Evolutionary conservation across 768 basidiomycete species (phyloP), one percentile per base, ranked within the genome.

Genomic region (Naganishia vaughanmartiniae): DNA sequence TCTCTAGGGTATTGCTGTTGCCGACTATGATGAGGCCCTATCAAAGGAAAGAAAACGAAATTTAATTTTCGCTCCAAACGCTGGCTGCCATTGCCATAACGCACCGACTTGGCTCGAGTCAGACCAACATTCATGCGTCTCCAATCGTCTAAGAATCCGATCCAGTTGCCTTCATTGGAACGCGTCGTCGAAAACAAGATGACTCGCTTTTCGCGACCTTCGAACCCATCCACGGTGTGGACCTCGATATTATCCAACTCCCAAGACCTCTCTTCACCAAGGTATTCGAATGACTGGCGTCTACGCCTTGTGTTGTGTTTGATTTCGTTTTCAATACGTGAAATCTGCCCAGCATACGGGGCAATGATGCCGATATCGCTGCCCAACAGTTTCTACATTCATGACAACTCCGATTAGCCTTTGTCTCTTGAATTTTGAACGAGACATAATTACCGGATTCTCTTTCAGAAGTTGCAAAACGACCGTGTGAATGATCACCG

Each of bases 171-270:
- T 2, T 83, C 75, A 76, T 96, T 96, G 79, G 90, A 90, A 65
- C 93, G 85, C 58, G 93, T 92, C 3, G 92, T 93, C 51, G 90
- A 92, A 80, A 96, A 93, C 53, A 96, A 85, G 73, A 96, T 90
- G 51, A 95, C 87, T 34, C 92, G 89, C 82, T 95, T 95, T 83
- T 96, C 92, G 54, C 92, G 86, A 15, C 93, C 93, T 80, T 96
- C 92, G 79, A 94, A 96, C 24, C 93, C 93, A 75, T 96, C 93
- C 17, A 96, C 93, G 0, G 93, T 95, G 83, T 90, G 91, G 76
- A 95, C 86, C 80, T 95, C 93, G 65, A 96, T 85, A 65, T 86
- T 79, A 0, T 82, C 76, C 9, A 92, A 79, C 73, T 93, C 88
- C 81, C 85, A 83, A 24, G 85, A 87, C 30, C 91, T 87, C 55